Evolutionary conservation across 2,329 filamentous ascomycete species (phyloP).

Genomic region (Colletotrichum musae): DNA sequence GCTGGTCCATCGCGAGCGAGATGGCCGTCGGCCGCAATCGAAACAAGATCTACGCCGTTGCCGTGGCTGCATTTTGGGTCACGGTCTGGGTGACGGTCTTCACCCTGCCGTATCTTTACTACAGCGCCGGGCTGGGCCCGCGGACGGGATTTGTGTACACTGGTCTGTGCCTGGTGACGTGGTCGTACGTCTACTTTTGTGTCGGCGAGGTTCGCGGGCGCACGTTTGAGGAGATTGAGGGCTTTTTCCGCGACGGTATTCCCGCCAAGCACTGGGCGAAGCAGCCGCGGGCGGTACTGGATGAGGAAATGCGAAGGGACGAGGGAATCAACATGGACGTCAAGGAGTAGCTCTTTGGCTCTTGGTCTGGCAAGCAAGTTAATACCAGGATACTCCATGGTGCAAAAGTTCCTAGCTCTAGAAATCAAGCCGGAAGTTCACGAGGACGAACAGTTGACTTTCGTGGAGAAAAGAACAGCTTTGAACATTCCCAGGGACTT

Average conservation of each 20-base stretch:
- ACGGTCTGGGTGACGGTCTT: constrained; percentile 58
- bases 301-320: no score
- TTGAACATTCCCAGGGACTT: no score
- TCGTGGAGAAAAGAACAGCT: no score
- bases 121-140: constrained; percentile 57
- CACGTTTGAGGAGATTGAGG: constrained; percentile 49
- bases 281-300: no score
- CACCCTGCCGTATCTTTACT: constrained; percentile 58
- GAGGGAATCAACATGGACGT: no score
- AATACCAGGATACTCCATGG: no score
- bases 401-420: no score
- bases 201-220: constrained; percentile 50
- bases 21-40: constrained; percentile 64
- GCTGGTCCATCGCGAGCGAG: constrained; percentile 60
- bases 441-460: no score
- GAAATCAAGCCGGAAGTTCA: no score
- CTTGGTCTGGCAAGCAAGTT: no score
- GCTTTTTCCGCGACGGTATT: constrained; percentile 44
- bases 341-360: no score
- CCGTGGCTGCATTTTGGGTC: constrained; percentile 60
- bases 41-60: constrained; percentile 57
- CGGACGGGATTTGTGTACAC: constrained; percentile 57
- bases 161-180: constrained; percentile 50
- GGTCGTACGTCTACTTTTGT: constrained; percentile 55
- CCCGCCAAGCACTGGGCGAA: constrained; percentile 45